These are phyloP conservation scores for Botrytis aclada DNA, from an alignment of 2,329 filamentous ascomycete genomes.

Conservation along the genomic window DNA sequence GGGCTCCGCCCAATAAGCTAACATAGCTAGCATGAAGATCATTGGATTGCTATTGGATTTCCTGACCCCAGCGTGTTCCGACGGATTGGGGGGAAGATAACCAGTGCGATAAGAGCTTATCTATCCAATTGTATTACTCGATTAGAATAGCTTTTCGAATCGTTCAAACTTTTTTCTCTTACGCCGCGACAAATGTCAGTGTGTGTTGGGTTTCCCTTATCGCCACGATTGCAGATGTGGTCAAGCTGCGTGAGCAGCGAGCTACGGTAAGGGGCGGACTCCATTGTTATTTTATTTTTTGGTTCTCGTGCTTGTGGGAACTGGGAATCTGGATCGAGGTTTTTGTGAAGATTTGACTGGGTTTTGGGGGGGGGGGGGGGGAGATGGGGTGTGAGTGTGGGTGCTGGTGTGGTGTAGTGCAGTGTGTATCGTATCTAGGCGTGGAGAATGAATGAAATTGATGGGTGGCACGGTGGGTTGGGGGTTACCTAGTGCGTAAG, in stretches of 20 bases:
- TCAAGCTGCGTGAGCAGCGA: neutral
- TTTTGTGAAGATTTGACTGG: neutral
- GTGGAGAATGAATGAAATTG: neutral
- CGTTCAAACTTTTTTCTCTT: neutral
- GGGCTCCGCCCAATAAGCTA: slow-evolving; percentile 8
- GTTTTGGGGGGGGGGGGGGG: neutral
- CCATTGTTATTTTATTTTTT: neutral
- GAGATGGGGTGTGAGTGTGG: neutral
- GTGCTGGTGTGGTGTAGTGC: neutral
- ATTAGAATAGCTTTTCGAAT: neutral
- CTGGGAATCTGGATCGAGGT: neutral
- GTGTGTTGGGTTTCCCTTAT: neutral
- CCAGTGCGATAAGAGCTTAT: neutral
- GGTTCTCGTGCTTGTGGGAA: neutral
- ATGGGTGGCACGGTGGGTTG: neutral
- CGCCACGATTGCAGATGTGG: neutral
- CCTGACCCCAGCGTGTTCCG: neutral
- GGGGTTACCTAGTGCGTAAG: neutral
- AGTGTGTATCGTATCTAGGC: neutral
- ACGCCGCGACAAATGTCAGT: neutral
- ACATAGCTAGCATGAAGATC: neutral
- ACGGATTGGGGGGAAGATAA: neutral
- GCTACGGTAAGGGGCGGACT: neutral
- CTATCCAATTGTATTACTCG: slow-evolving; percentile 12
- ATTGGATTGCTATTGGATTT: neutral